phyloP scores from a whole-genome alignment of 169 alveolate genomes.

The Eimeria praecox region DNA sequence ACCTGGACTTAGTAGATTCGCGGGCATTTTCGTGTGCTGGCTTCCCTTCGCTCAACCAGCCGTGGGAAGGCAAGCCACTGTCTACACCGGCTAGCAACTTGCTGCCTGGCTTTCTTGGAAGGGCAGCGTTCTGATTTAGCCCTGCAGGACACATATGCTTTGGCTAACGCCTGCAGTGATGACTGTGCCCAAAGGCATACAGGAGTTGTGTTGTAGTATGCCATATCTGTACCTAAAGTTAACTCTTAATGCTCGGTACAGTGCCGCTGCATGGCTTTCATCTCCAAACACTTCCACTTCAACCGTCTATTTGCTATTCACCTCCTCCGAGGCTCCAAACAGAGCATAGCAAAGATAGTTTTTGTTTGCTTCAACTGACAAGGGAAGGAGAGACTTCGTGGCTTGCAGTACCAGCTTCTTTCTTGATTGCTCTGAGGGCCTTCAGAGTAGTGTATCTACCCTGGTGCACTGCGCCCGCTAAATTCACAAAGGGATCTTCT shows the following conservation, averaged over 20 bases:
- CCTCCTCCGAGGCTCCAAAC: background rate
- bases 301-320: no score
- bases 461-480: background rate
- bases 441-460: background rate
- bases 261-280: background rate
- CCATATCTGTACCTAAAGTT: background rate
- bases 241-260: background rate
- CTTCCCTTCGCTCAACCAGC: background rate
- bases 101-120: background rate
- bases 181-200: background rate
- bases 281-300: no score
- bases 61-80: background rate
- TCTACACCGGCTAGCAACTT: background rate
- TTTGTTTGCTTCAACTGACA: background rate
- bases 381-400: background rate
- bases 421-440: background rate
- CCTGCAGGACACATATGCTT: conserved; percentile 4
- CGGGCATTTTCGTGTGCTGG: background rate
- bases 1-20: background rate
- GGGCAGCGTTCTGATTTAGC: background rate
- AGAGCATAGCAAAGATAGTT: background rate
- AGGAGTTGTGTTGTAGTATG: background rate
- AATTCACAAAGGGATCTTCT: background rate
- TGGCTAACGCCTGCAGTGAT: background rate
- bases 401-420: background rate